A percentile compares a stretch with the other conserved stretches of the same genome.
phyloP scores from a whole-genome alignment of 2,329 filamentous ascomycete genomes.

The Zymoseptoria tritici region DNA sequence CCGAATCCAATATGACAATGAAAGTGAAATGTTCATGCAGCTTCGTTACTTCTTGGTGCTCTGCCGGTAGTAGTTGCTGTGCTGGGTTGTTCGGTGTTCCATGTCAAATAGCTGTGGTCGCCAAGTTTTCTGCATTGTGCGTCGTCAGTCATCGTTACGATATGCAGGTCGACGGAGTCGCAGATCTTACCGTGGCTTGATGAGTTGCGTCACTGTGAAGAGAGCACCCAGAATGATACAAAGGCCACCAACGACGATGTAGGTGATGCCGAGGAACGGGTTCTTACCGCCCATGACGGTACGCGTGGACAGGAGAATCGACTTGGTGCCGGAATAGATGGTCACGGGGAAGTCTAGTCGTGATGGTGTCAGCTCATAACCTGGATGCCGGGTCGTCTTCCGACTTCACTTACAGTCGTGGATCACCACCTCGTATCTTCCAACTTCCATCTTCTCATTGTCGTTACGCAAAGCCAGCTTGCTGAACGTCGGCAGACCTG shows the following conservation, averaged over 20 bases:
- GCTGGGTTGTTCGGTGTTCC: conserved; percentile 68
- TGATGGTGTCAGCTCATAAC: conserved; percentile 11
- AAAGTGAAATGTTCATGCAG: conserved; percentile 19
- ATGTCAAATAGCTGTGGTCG: conserved; percentile 94
- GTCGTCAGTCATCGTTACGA: conserved; percentile 4
- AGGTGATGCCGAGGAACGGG: conserved; percentile 91
- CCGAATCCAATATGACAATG: conserved; percentile 15
- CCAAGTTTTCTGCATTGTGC: conserved; percentile 69
- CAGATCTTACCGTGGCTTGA: conserved; percentile 71
- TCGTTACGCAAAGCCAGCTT: conserved; percentile 87
- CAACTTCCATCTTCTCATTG: conserved; percentile 55
- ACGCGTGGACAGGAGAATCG: conserved; percentile 77
- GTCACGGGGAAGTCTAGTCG: conserved; percentile 68
- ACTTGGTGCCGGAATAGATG: conserved; percentile 78
- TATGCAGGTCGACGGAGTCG: background rate
- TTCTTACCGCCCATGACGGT: conserved; percentile 94
- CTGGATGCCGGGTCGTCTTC: conserved; percentile 2
- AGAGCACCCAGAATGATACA: conserved; percentile 82
- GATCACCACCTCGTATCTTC: conserved; percentile 70
- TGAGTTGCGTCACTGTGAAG: conserved; percentile 83
- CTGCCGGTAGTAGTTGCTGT: conserved; percentile 47
- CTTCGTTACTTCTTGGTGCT: conserved; percentile 27
- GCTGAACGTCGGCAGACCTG: conserved; percentile 87
- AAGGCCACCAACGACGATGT: conserved; percentile 85
- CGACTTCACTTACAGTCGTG: conserved; percentile 60